phyloP scores from a whole-genome alignment of 495 filamentous ascomycete genomes.

The Margaritispora aquatica region DNA sequence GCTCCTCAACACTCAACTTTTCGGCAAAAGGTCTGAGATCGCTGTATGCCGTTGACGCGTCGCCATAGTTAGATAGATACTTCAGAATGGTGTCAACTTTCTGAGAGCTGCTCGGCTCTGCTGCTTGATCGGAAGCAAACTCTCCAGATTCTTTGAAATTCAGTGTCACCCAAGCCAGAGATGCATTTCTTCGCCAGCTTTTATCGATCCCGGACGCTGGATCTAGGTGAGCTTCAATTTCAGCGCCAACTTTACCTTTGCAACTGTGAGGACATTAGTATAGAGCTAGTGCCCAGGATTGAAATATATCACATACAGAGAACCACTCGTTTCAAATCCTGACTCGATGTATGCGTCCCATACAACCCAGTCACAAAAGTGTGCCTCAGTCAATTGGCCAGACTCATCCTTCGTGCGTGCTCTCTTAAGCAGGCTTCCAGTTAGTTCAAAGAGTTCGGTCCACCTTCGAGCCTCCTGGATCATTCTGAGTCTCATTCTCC shows the following conservation, averaged over 20 bases:
- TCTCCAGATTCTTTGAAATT: neutral
- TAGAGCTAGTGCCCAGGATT: neutral
- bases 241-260: slow-evolving; percentile 1
- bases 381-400: slow-evolving; percentile 15
- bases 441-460: slow-evolving; percentile 20
- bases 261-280: slow-evolving; percentile 1
- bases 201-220: slow-evolving; percentile 21
- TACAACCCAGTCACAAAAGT: slow-evolving; percentile 22
- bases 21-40: slow-evolving; percentile 19
- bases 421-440: slow-evolving; percentile 9
- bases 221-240: slow-evolving; percentile 23
- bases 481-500: slow-evolving; percentile 14
- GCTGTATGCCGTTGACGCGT: slow-evolving; percentile 16
- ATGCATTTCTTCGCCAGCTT: slow-evolving; percentile 24
- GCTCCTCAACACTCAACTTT: slow-evolving; percentile 10
- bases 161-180: slow-evolving; percentile 20
- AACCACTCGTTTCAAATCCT: slow-evolving; percentile 1
- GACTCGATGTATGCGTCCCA: slow-evolving; percentile 22
- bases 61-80: slow-evolving; percentile 21
- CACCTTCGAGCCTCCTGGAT: slow-evolving; percentile 16
- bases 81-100: slow-evolving; percentile 5
- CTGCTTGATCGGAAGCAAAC: neutral
- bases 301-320: slow-evolving; percentile 10
- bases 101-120: neutral
- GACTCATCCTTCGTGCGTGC: slow-evolving; percentile 20